Evolutionary conservation across 768 basidiomycete species (phyloP).

Genomic region (Lactifluus piperatus): DNA sequence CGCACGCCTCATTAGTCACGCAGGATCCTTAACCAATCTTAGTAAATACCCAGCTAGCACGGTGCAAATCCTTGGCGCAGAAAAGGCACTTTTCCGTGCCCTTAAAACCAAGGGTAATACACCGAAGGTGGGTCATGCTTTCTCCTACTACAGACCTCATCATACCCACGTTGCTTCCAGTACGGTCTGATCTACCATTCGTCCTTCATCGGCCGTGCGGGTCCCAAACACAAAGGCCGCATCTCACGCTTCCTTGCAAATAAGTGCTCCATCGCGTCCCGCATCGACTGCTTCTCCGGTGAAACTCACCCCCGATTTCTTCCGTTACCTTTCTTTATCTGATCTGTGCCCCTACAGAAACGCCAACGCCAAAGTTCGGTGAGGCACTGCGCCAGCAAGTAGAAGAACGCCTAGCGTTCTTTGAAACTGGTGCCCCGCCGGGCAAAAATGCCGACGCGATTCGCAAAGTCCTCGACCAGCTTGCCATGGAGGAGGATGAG

Average conservation of each 20-base stretch:
- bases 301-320: background rate
- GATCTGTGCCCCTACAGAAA: conserved; percentile 36
- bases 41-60: conserved; percentile 98
- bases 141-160: background rate
- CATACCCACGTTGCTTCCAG: conserved; percentile 32
- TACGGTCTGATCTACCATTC: conserved; percentile 98
- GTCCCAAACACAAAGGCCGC: conserved; percentile 90
- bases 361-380: conserved; percentile 87
- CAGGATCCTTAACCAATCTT: conserved; percentile 91
- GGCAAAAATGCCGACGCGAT: conserved; percentile 91
- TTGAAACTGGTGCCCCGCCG: conserved; percentile 84
- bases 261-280: conserved; percentile 94
- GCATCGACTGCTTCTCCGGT: conserved; percentile 95
- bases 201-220: conserved; percentile 92
- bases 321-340: background rate
- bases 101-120: conserved; percentile 99
- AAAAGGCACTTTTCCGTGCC: conserved; percentile 95
- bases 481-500: conserved; percentile 56
- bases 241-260: conserved; percentile 99
- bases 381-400: conserved; percentile 91
- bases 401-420: conserved; percentile 90
- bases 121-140: conserved; percentile 55
- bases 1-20: conserved; percentile 89
- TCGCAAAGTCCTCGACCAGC: conserved; percentile 73
- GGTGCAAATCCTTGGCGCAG: conserved; percentile 95